phyloP scores from a whole-genome alignment of 441 rosid species.

The Flueggea neowawraea region DNA sequence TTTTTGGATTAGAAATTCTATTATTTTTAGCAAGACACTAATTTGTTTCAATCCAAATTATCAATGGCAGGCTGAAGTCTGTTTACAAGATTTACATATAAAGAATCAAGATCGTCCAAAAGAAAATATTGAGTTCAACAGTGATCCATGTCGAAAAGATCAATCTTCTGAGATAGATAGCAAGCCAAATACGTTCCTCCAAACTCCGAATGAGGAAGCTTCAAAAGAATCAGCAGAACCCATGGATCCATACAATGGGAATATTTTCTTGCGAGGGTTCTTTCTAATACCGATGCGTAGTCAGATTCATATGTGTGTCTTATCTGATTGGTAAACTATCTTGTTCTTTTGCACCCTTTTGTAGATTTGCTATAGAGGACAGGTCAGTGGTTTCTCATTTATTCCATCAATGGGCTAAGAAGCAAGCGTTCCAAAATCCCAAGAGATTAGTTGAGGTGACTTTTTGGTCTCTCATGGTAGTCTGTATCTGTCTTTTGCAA shows the following conservation, averaged over 20 bases:
- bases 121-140: slow-evolving; percentile 22
- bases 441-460: slow-evolving; percentile 82
- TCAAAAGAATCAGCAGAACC: slow-evolving; percentile 34
- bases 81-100: slow-evolving; percentile 35
- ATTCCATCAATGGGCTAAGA: slow-evolving; percentile 97
- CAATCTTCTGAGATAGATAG: slow-evolving; percentile 25
- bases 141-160: slow-evolving; percentile 27
- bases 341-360: neutral
- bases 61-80: slow-evolving; percentile 50
- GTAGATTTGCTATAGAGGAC: slow-evolving; percentile 80
- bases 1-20: too few species aligned
- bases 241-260: slow-evolving; percentile 46
- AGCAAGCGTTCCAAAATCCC: slow-evolving; percentile 84
- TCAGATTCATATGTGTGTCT: too few species aligned
- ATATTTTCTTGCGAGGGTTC: slow-evolving; percentile 73
- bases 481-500: neutral
- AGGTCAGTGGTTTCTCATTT: slow-evolving; percentile 85
- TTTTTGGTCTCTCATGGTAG: neutral
- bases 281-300: slow-evolving; percentile 8
- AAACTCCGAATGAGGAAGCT: slow-evolving; percentile 31
- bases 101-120: slow-evolving; percentile 35
- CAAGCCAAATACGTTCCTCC: slow-evolving; percentile 23
- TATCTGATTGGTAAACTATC: neutral
- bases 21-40: too few species aligned
- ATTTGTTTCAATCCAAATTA: slow-evolving; percentile 6